Conservation (phyloP, 2,329 filamentous ascomycete genomes). For the Ceratocystis cacaofunesta region DNA sequence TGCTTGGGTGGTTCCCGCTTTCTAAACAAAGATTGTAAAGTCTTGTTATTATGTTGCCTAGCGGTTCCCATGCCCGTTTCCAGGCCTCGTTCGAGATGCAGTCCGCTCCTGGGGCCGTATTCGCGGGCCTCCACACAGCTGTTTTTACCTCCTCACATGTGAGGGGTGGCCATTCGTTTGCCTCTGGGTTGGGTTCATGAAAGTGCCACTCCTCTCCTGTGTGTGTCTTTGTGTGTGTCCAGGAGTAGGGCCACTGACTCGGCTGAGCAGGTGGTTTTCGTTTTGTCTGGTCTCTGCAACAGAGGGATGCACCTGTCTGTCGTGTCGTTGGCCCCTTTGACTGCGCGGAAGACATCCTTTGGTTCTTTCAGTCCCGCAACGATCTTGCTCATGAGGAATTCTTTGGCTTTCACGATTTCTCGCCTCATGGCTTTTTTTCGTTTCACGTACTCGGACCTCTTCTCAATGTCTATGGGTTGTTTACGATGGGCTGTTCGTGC, state of each 20-base stretch:
- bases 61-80: neutral
- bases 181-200: neutral
- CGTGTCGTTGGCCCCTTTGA: neutral
- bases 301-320: neutral
- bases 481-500: too few relatives aligned
- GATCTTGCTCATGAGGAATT: neutral
- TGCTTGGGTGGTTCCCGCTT: neutral
- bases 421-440: neutral
- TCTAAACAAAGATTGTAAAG: neutral
- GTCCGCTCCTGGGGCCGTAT: neutral
- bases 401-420: neutral
- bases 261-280: neutral
- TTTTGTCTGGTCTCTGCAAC: neutral
- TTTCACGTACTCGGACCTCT: too few relatives aligned
- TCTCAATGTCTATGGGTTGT: too few relatives aligned
- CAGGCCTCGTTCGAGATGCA: neutral
- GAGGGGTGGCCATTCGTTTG: neutral
- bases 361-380: neutral
- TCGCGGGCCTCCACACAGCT: neutral
- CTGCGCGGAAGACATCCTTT: neutral
- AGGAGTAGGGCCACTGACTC: neutral
- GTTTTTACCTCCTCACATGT: neutral
- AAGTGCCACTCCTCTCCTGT: neutral
- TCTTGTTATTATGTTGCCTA: neutral
- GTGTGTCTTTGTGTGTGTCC: neutral